Evolutionary conservation across 345 rosid genomes (phyloP).

Genomic region (Eucalyptus fibrosa): DNA sequence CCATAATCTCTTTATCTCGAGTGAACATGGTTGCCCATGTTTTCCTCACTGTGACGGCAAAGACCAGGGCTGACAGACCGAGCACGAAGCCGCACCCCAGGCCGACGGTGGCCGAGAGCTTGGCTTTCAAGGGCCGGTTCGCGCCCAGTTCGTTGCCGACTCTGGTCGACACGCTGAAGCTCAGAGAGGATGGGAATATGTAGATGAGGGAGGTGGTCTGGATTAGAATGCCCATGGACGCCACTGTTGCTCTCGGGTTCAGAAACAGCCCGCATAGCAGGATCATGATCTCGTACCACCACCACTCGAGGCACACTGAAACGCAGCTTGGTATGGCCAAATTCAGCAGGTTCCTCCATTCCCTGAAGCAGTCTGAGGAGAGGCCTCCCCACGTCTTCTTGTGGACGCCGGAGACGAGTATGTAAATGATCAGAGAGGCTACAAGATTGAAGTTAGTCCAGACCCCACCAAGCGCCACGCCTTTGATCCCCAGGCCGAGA

Average conservation of each 20-base stretch:
- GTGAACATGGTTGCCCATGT: constrained; percentile 67
- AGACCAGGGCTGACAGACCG: constrained; percentile 39
- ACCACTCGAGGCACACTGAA: constrained; percentile 85
- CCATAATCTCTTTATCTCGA: constrained; percentile 34
- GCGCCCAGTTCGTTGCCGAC: constrained; percentile 72
- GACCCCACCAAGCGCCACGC: constrained; percentile 65
- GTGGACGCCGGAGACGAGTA: constrained; percentile 36
- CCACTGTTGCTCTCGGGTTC: constrained; percentile 52
- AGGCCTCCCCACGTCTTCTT: constrained; percentile 44
- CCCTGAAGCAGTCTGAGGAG: constrained; percentile 43
- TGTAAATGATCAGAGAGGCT: constrained; percentile 31
- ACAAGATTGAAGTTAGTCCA: constrained; percentile 66
- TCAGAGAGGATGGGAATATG: constrained; percentile 74
- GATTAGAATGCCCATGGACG: constrained; percentile 75
- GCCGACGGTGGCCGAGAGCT: constrained; percentile 41
- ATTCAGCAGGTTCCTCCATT: constrained; percentile 38
- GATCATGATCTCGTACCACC: constrained; percentile 90
- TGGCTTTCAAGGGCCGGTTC: constrained; percentile 38
- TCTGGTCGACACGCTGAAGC: constrained; percentile 66
- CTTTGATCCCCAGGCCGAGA: constrained; percentile 53
- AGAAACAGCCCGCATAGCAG: constrained; percentile 45
- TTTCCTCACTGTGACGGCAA: constrained; percentile 33
- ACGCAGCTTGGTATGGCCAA: constrained; percentile 66
- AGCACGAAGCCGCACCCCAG: constrained; percentile 35
- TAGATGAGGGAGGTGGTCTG: constrained; percentile 65